Percentiles rank a stretch among this genome's conserved stretches.
Evolutionary conservation across 306 rosid species (phyloP).

Genomic region (Cucumis hystrix): DNA sequence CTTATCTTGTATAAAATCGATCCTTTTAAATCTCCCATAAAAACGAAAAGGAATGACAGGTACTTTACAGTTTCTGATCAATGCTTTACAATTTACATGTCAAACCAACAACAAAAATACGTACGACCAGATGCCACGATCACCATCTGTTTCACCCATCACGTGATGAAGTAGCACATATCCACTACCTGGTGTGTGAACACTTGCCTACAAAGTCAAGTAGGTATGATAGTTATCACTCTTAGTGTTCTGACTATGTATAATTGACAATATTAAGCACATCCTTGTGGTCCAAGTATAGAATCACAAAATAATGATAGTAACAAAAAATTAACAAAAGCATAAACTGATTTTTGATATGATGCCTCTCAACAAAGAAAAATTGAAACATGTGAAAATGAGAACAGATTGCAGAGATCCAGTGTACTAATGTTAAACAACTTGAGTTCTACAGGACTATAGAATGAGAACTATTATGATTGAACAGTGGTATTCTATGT

Average conservation of each 20-base stretch:
- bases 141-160: constrained; percentile 96
- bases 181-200: constrained; percentile 92
- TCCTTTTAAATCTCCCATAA: constrained; percentile 5
- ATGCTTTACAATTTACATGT: neutral
- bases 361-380: neutral
- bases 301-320: neutral
- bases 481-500: neutral
- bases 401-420: neutral
- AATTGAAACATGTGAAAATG: neutral
- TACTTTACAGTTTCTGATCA: constrained; percentile 12
- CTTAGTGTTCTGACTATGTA: neutral
- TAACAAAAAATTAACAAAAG: neutral
- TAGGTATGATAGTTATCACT: neutral
- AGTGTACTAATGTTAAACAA: neutral
- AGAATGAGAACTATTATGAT: neutral
- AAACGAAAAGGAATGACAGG: constrained; percentile 10
- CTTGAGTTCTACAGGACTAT: neutral
- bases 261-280: neutral
- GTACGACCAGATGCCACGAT: constrained; percentile 92
- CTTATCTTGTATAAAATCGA: neutral
- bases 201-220: constrained; percentile 41
- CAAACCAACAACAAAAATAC: constrained; percentile 20
- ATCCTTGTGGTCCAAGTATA: neutral
- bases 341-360: neutral
- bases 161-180: constrained; percentile 94